Base-by-base conservation (phyloP, 2,329 filamentous ascomycete genomes). In the Pseudogymnoascus pannorum region DNA sequence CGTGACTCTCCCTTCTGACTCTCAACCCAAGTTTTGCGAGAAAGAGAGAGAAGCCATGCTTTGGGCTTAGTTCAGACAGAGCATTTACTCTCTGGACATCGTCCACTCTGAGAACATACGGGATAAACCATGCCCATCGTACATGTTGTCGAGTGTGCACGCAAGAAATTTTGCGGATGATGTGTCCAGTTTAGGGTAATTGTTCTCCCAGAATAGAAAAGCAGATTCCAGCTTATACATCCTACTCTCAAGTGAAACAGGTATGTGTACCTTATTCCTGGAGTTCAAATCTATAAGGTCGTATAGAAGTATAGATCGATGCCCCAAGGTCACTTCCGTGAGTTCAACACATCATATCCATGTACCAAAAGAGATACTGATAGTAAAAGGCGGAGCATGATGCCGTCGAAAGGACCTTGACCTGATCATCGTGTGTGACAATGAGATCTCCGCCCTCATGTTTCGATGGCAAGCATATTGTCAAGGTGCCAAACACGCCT, bases 281-380 rank as follows among this genome's bases (percentile, higher is more conserved):
- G 38, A 22, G 4, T 18, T 5, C 5, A 42, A 4, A 35, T 75
- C 69, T 14, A 79, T 66, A 4, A 85, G 74, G 65, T 83, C 83
- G 69, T 82, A 85, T 0, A 76, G 80, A 9, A 85, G 64, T 8
- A 81, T 79, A 60, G 78, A 74, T 2, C 79, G 77, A 65, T 78
- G 76, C 2, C 81, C 81, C 0, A 74, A 75, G 0, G 64, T 73
- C 2, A 84, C 73, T 1, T 76, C 75, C 14, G 75, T 70, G n/a
- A 82, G 73, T 67, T 84, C 76, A 64, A 64, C 83, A 79, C 1
- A 71, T 72, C 0, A 83, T 79, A 61, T 84, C 79, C 0, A 79
- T 77, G 67, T 81, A 84, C 82, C 75, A 76, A 4, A 73, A 72
- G 9, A 75, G 66, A 38, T 67, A 71, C 5, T 69, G 68, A 36